Conservation (phyloP, 2,329 filamentous ascomycete species). For the Hypoxylon sp. region DNA sequence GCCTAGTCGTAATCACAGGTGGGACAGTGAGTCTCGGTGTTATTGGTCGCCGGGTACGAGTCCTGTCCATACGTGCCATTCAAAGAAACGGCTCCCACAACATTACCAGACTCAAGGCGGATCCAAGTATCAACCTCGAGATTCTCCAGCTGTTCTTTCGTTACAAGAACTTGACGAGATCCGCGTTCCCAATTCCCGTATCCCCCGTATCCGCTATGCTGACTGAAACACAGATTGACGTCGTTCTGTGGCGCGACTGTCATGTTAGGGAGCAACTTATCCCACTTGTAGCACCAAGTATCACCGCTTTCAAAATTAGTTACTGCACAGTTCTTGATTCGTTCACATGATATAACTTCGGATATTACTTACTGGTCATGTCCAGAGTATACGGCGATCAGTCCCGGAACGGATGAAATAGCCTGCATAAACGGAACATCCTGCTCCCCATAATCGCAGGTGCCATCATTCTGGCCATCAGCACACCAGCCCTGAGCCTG, state of each 20-base stretch:
- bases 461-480: slow-evolving; percentile 50
- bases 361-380: too few relatives aligned
- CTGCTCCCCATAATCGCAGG: slow-evolving; percentile 56
- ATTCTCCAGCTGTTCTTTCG: slow-evolving; percentile 51
- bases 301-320: too few relatives aligned
- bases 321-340: too few relatives aligned
- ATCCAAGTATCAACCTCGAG: slow-evolving; percentile 66
- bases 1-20: slow-evolving; percentile 41
- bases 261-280: slow-evolving; percentile 43
- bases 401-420: slow-evolving; percentile 60
- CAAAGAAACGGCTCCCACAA: slow-evolving; percentile 61
- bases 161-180: slow-evolving; percentile 62
- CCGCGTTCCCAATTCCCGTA: slow-evolving; percentile 73
- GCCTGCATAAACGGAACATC: slow-evolving; percentile 71
- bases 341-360: too few relatives aligned
- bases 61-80: slow-evolving; percentile 69
- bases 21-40: slow-evolving; percentile 46
- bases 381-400: slow-evolving; percentile 68
- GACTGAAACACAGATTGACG: slow-evolving; percentile 63
- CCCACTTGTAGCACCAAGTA: slow-evolving; percentile 65
- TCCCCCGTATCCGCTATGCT: slow-evolving; percentile 75
- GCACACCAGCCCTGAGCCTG: slow-evolving; percentile 57
- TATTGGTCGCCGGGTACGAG: slow-evolving; percentile 56
- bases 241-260: slow-evolving; percentile 50
- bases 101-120: slow-evolving; percentile 63